Evolutionary conservation across 2,329 filamentous ascomycete species (phyloP).

Genomic region (Lithohypha guttulata): DNA sequence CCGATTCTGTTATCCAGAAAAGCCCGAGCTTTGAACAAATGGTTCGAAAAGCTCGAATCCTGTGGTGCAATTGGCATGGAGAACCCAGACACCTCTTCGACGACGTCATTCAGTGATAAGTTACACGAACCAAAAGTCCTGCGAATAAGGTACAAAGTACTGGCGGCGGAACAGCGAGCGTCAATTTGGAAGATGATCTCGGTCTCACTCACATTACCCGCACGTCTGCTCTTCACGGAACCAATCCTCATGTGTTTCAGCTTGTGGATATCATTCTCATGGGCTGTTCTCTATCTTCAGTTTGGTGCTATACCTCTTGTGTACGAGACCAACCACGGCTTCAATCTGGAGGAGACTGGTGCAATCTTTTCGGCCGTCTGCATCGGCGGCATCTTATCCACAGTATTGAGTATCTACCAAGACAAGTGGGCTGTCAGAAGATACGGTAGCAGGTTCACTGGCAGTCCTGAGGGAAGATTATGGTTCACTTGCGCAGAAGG

Average conservation of each 20-base stretch:
- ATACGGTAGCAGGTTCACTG: constrained; percentile 27
- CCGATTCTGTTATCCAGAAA: constrained; percentile 69
- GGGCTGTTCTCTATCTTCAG: constrained; percentile 78
- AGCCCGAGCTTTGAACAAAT: constrained; percentile 61
- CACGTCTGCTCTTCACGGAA: constrained; percentile 48
- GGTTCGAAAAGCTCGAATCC: constrained; percentile 64
- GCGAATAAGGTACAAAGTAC: constrained; percentile 18
- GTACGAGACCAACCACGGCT: constrained; percentile 57
- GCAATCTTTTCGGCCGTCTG: constrained; percentile 66
- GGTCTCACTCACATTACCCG: constrained; percentile 17
- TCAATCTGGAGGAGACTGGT: constrained; percentile 56
- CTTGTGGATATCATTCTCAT: constrained; percentile 80
- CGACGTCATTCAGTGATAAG: background rate
- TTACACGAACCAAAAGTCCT: background rate
- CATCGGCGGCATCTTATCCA: constrained; percentile 55
- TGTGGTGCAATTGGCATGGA: constrained; percentile 43
- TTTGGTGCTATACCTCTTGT: constrained; percentile 73
- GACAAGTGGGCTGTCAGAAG: constrained; percentile 43
- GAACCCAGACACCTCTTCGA: background rate
- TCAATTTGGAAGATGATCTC: constrained; percentile 19
- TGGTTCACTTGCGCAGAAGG: constrained; percentile 74
- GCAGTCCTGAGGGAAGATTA: constrained; percentile 61
- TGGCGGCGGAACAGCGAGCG: constrained; percentile 16
- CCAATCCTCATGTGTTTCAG: constrained; percentile 63
- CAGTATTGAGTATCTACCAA: constrained; percentile 59